Conservation (phyloP, 345 rosid genomes). For the Arabidopsis thaliana region DNA sequence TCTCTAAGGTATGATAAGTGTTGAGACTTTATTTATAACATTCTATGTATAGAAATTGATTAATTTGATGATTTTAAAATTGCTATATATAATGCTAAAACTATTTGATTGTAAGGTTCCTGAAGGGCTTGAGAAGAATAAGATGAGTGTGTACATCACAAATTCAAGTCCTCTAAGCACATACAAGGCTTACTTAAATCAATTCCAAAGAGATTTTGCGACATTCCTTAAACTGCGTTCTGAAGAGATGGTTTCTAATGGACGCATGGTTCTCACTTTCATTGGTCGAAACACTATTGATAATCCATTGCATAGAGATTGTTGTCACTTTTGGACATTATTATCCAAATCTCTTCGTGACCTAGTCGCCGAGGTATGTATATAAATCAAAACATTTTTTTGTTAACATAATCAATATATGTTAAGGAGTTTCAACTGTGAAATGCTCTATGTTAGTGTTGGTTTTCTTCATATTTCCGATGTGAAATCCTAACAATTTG, state of each 20-base stretch:
- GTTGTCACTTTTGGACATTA: constrained; percentile 42
- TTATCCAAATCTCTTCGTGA: constrained; percentile 44
- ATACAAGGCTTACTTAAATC: constrained; percentile 46
- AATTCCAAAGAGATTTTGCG: constrained; percentile 53
- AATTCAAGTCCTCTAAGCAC: constrained; percentile 47
- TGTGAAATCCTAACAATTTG: neutral
- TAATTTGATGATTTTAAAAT: neutral
- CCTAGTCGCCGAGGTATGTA: constrained; percentile 49
- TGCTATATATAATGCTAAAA: constrained; percentile 7
- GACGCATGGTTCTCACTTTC: constrained; percentile 50
- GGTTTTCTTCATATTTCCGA: neutral
- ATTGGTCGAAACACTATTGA: constrained; percentile 42
- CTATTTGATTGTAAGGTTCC: constrained; percentile 39
- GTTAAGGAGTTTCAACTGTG: too few relatives aligned
- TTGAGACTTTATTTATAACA: neutral
- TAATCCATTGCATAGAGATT: constrained; percentile 47
- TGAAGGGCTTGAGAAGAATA: constrained; percentile 38
- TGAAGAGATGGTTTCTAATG: constrained; percentile 49
- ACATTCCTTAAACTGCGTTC: constrained; percentile 46
- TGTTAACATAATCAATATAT: too few relatives aligned
- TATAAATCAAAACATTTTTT: neutral
- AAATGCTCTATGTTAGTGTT: neutral
- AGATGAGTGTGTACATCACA: constrained; percentile 34
- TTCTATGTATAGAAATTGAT: neutral
- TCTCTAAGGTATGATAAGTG: constrained; percentile 43